Evolutionary conservation across 108 stramenopile species (phyloP).

Genomic region (Fragilariopsis cylindrus): DNA sequence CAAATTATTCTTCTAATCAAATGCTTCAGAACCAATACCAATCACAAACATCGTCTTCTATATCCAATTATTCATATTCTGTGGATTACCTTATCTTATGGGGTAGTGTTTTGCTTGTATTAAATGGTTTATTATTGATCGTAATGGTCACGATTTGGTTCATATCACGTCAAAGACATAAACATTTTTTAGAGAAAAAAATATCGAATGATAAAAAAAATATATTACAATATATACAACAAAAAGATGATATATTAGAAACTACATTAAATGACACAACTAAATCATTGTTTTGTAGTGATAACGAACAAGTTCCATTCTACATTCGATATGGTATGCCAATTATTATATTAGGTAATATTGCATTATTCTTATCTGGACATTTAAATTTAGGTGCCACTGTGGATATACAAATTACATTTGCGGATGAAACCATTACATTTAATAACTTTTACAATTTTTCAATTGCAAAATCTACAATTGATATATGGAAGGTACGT

Average conservation of each 20-base stretch:
- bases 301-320: slow-evolving; percentile 33
- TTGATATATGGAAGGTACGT: slow-evolving; percentile 54
- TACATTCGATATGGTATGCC: slow-evolving; percentile 59
- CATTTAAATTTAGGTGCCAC: slow-evolving; percentile 73
- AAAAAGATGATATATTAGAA: slow-evolving; percentile 25
- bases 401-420: slow-evolving; percentile 49
- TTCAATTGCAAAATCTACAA: slow-evolving; percentile 59
- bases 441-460: slow-evolving; percentile 69
- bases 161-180: slow-evolving; percentile 44
- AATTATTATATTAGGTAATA: slow-evolving; percentile 65
- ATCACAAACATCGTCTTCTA: slow-evolving; percentile 13
- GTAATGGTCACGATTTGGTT: slow-evolving; percentile 25
- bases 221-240: slow-evolving; percentile 18
- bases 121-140: slow-evolving; percentile 26
- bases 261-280: slow-evolving; percentile 46
- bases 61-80: slow-evolving; percentile 16
- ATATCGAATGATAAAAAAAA: slow-evolving; percentile 20
- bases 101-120: slow-evolving; percentile 20
- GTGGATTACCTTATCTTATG: slow-evolving; percentile 47
- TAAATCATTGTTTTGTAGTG: slow-evolving; percentile 47
- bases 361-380: slow-evolving; percentile 73
- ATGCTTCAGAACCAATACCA: not conserved
- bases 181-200: slow-evolving; percentile 41
- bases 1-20: not conserved
- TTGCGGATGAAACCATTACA: slow-evolving; percentile 57